Conservation (phyloP, 371 early-diverging fungal species). For the Homolaphlyctis polyrhiza region DNA sequence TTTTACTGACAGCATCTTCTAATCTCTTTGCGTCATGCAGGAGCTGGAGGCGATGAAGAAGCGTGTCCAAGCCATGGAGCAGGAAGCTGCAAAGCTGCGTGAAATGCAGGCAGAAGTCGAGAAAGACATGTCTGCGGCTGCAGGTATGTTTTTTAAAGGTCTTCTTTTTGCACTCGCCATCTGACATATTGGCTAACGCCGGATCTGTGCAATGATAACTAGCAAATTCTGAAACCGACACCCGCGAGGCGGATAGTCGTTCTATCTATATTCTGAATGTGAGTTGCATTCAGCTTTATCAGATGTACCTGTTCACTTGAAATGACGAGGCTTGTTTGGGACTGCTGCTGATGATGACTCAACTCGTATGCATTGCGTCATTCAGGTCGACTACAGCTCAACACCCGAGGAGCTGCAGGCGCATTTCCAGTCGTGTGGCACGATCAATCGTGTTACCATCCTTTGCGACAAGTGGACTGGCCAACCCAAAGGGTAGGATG, state of each 20-base stretch:
- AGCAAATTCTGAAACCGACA: constrained; percentile 36
- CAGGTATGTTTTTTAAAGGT: background rate
- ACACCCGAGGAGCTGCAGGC: constrained; percentile 96
- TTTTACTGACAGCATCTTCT: background rate
- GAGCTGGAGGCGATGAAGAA: constrained; percentile 65
- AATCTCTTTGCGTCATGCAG: constrained; percentile 15
- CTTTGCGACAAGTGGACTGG: constrained; percentile 91
- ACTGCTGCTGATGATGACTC: no score
- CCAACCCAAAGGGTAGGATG: constrained; percentile 85
- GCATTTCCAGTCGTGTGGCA: constrained; percentile 95
- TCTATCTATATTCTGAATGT: constrained; percentile 95
- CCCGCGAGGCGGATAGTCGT: constrained; percentile 84
- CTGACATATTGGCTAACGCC: no score
- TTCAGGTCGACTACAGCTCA: constrained; percentile 84
- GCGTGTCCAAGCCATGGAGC: constrained; percentile 88
- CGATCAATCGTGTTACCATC: constrained; percentile 94
- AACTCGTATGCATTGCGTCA: background rate
- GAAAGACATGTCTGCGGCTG: constrained; percentile 57
- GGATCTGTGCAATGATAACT: no score
- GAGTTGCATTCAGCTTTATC: constrained; percentile 21
- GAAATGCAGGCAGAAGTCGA: constrained; percentile 88
- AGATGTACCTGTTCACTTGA: background rate
- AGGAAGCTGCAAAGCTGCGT: constrained; percentile 89
- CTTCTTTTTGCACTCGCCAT: no score
- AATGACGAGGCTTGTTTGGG: background rate